These are phyloP conservation scores for Leccinum obscurum DNA, from an alignment of 768 basidiomycete genomes.

Conservation along the genomic window DNA sequence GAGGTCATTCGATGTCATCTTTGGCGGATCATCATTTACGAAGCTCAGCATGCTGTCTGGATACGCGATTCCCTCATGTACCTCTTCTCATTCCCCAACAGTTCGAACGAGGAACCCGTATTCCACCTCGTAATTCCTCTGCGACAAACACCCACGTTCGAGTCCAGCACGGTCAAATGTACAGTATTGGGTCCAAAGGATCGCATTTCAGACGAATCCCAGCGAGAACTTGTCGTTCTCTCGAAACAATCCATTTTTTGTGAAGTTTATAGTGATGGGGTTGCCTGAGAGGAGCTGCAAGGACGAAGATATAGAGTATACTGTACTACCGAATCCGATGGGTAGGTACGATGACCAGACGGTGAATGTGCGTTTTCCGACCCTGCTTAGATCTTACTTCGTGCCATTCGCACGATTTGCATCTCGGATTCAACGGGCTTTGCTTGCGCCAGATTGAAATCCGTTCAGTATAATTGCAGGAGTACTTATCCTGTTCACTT, in stretches of 20 bases:
- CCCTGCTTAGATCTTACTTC: no score
- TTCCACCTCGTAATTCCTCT: conserved; percentile 83
- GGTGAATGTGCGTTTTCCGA: no score
- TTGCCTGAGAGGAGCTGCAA: conserved; percentile 29
- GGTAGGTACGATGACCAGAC: conserved; percentile 45
- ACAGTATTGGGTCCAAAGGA: background rate
- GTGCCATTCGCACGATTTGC: no score
- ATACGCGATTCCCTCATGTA: conserved; percentile 35
- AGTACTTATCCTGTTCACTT: no score
- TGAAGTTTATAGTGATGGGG: conserved; percentile 37
- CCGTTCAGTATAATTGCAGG: no score
- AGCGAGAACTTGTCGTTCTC: background rate
- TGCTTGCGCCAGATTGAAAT: no score
- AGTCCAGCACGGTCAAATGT: conserved; percentile 63
- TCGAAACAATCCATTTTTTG: conserved; percentile 54
- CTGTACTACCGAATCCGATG: conserved; percentile 58
- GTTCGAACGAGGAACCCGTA: conserved; percentile 1
- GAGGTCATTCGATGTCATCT: conserved; percentile 30
- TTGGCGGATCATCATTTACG: conserved; percentile 55
- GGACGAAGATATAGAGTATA: conserved; percentile 51
- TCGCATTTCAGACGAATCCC: background rate
- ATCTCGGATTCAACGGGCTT: no score
- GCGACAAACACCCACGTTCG: conserved; percentile 59
- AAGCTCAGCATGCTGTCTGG: conserved; percentile 47
- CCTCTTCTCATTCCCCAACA: conserved; percentile 34